A percentile compares a stretch with the other conserved stretches of the same genome.
Evolutionary conservation across 1,284 basidiomycete genomes (phyloP).

Genomic region (Cystobasidium pallidum): DNA sequence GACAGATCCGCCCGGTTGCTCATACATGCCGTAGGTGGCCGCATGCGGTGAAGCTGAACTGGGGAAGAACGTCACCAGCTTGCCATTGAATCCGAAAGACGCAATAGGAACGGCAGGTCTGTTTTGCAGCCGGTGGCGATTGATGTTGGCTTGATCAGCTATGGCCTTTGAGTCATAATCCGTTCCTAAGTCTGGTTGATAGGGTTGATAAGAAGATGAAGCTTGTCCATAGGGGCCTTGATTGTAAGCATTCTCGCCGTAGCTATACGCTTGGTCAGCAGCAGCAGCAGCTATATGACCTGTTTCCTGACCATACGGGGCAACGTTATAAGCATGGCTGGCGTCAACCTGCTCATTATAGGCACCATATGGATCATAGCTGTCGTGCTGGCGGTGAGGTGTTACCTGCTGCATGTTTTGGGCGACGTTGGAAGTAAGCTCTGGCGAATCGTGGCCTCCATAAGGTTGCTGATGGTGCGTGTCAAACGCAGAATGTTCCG

Average conservation of each 20-base stretch:
- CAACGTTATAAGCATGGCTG: background rate
- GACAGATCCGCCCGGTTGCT: background rate
- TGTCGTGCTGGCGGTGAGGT: background rate
- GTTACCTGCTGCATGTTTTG: background rate
- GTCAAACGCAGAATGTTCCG: background rate
- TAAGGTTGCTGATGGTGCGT: background rate
- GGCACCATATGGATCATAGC: background rate
- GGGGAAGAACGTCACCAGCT: constrained; percentile 83
- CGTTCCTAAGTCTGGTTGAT: background rate
- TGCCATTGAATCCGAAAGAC: constrained; percentile 87
- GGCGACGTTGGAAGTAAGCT: background rate
- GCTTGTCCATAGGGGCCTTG: background rate
- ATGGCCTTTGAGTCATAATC: background rate
- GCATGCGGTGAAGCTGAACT: background rate
- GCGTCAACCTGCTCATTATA: background rate
- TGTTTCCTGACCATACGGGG: background rate
- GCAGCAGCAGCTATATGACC: background rate
- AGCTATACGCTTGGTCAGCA: background rate
- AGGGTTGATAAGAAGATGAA: constrained; percentile 15
- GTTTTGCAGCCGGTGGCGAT: constrained; percentile 59
- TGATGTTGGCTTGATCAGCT: background rate
- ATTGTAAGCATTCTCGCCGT: background rate
- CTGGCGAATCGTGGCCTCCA: background rate
- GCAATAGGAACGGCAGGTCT: constrained; percentile 72
- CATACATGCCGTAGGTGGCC: constrained; percentile 36